These are phyloP conservation scores for Fragilaria radians DNA, from an alignment of 108 stramenopile genomes.

Conservation along the genomic window DNA sequence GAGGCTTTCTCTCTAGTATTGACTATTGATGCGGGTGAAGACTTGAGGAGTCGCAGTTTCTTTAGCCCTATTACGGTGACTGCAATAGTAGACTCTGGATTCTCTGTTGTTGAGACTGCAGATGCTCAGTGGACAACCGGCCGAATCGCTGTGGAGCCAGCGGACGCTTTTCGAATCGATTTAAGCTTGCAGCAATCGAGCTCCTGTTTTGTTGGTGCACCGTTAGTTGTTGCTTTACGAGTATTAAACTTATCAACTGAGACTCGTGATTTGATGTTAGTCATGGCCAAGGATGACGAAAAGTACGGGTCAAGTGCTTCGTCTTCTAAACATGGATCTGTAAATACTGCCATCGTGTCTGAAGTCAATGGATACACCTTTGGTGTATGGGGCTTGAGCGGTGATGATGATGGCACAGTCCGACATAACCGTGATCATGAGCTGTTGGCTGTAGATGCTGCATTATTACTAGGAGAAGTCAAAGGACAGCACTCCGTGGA, in stretches of 20 bases:
- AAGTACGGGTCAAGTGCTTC: background rate
- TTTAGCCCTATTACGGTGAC: conserved; percentile 69
- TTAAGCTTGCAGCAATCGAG: conserved; percentile 30
- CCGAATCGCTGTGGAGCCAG: conserved; percentile 60
- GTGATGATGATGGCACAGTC: conserved; percentile 60
- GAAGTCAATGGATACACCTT: conserved; percentile 71
- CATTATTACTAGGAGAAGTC: conserved; percentile 63
- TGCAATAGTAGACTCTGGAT: conserved; percentile 31
- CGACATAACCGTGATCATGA: conserved; percentile 62
- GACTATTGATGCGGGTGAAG: conserved; percentile 60
- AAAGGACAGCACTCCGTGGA: conserved; percentile 71
- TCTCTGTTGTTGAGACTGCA: conserved; percentile 46
- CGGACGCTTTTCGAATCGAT: conserved; percentile 71
- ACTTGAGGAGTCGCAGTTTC: conserved; percentile 51
- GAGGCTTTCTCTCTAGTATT: conserved; percentile 69
- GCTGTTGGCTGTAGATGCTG: conserved; percentile 72
- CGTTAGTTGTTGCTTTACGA: conserved; percentile 47
- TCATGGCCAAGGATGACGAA: conserved; percentile 65
- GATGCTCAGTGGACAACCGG: conserved; percentile 72
- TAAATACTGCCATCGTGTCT: conserved; percentile 64
- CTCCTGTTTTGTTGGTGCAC: conserved; percentile 48
- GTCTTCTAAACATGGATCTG: conserved; percentile 8
- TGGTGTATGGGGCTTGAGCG: conserved; percentile 66
- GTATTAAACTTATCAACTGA: conserved; percentile 71
- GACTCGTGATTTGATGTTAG: conserved; percentile 60